Base-by-base conservation (phyloP, 192 early-diverging fungal species). In the Coemansia sp. region DNA sequence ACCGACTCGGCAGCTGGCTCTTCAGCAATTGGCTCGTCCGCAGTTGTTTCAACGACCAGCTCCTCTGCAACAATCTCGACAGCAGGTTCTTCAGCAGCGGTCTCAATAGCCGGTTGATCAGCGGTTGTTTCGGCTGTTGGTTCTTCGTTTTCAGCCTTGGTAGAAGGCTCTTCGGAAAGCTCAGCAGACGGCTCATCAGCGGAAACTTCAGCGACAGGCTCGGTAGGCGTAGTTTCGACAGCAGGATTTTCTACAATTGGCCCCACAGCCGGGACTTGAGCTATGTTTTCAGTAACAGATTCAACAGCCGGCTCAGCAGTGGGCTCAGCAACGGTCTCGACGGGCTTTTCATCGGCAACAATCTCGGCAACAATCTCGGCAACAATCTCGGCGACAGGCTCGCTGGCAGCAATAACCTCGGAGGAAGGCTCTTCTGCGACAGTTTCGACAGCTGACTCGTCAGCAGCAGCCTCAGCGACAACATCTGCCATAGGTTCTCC, bases 241-340 rank as follows among this genome's bases (percentile, higher is more conserved):
- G 22, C 30, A 29, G 22, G 16, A 8, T 36, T 12, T 14, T 64
- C 61, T 8, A 33, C 32, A 12, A 56, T 18, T 48, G 58, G 5
- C 2, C 18, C 55, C 32, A 22, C 56, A 38, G 25, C 28, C 18
- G 0, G 4, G 31, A 10, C 36, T 38, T 52, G 40, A 18, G 30
- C 64, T 28, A 30, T 28, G 11, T 3, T 4, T 42, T 54, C 29
- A 50, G 48, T 16, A 14, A 33, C 64, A 4, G 11, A 50, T 12
- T 60, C 48, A 29, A 32, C 38, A 22, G 10, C 29, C 17, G 61
- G 33, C 30, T 25, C 36, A 22, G 29, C 48, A 28, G 30, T 38
- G 5, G 54, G n/a, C 38, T 63, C 73, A 60, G 57, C 20, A 6
- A 5, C 67, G 11, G 58, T 2, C 57, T 56, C 59, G 1, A 10